Base-by-base conservation (phyloP, 1,284 basidiomycete species). In the Gymnopus androsaceus region DNA sequence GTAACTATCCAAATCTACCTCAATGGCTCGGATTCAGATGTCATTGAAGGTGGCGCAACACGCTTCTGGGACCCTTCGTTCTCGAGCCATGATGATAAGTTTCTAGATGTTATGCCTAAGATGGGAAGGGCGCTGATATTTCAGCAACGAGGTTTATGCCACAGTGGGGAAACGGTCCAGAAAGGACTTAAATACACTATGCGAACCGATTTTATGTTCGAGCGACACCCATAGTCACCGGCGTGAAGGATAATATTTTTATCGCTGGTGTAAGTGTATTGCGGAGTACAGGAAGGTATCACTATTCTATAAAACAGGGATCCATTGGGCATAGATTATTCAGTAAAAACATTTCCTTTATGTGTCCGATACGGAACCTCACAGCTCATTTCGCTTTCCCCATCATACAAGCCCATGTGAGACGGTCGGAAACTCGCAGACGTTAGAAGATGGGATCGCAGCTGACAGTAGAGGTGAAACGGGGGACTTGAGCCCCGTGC, bases 1-100 rank as follows among this genome's bases (percentile, higher is more conserved):
- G 73, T 75, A 21, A 76, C 74, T 0, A 54, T 75, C 30, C 73
- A 75, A 48, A 41, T 75, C 11, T 76, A 75, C 57, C 67, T 76
- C 25, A 75, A 72, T 46, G 73, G 69, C 28, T 51, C 49, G 1
- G 53, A 56, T 15, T 57, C 58, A 14, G 57, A 53, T 21, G 54
- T 58, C 19, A 64, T 72, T 15, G 58, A 60, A 36, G 72, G 71
- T 7, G 72, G 73, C n/a, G 66, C 72, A 9, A 75, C 75, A 3
- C 66, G 73, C 8, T 74, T 76, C 51, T 74, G 71, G 69, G 68
- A 72, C 6, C 30, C 28, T 19, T 25, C 17, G 12, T 46, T 28
- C 28, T 46, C 17, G 44, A 3, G 15, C 19, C 31, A 17, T 2
- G 25, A 48, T 17, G 46, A 25, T 36, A n/a, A n/a, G n/a, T n/a